A percentile compares a stretch with the other conserved stretches of the same genome.
These are phyloP conservation scores for Peltaster fructicola DNA, from an alignment of 2,329 filamentous ascomycete species.

Conservation along the genomic window DNA sequence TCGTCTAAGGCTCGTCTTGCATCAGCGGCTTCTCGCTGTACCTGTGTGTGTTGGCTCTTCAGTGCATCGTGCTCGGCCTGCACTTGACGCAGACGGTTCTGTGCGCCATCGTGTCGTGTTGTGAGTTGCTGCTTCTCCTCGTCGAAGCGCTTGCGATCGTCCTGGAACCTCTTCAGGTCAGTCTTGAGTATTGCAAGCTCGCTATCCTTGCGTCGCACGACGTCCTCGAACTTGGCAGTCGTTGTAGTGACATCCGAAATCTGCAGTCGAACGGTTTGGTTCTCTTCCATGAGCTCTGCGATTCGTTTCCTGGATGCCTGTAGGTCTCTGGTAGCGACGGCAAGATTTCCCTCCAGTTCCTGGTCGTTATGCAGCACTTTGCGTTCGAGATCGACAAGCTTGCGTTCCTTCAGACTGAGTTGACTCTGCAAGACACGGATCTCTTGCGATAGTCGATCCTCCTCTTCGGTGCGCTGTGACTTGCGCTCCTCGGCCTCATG, in stretches of 20 bases:
- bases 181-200: slow-evolving; percentile 71
- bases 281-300: slow-evolving; percentile 61
- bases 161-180: slow-evolving; percentile 68
- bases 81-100: slow-evolving; percentile 59
- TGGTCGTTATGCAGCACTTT: slow-evolving; percentile 75
- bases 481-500: slow-evolving; percentile 52
- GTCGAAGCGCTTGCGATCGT: slow-evolving; percentile 62
- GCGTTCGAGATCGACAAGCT: slow-evolving; percentile 68
- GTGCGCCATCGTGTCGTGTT: slow-evolving; percentile 62
- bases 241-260: slow-evolving; percentile 76
- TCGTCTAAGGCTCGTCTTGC: slow-evolving; percentile 73
- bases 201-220: slow-evolving; percentile 85
- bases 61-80: slow-evolving; percentile 79
- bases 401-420: slow-evolving; percentile 72
- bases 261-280: slow-evolving; percentile 65
- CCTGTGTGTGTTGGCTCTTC: slow-evolving; percentile 63
- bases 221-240: slow-evolving; percentile 86
- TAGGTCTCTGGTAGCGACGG: slow-evolving; percentile 61
- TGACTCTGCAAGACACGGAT: slow-evolving; percentile 87
- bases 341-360: slow-evolving; percentile 72
- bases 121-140: slow-evolving; percentile 56
- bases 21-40: slow-evolving; percentile 78
- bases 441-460: slow-evolving; percentile 63
- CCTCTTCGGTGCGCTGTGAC: slow-evolving; percentile 55
- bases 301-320: slow-evolving; percentile 56